Evolutionary conservation across 2,329 filamentous ascomycete genomes (phyloP).

Genomic region (Colletotrichum spaethianum): DNA sequence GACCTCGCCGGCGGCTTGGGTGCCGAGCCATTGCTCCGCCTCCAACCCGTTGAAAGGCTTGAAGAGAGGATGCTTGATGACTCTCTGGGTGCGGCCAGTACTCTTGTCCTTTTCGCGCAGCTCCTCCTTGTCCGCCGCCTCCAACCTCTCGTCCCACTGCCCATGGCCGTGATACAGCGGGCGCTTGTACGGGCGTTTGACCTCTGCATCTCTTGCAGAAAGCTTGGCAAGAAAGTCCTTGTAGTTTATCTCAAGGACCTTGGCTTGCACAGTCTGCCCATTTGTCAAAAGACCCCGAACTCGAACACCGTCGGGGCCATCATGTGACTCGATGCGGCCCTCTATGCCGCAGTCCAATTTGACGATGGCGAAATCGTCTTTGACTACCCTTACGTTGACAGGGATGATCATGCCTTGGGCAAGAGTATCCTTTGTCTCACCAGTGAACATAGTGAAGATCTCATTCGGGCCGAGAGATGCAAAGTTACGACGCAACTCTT

Average conservation of each 20-base stretch:
- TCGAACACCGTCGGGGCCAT: conserved; percentile 81
- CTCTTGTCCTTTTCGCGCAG: conserved; percentile 88
- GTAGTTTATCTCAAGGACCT: conserved; percentile 89
- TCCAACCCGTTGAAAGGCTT: conserved; percentile 92
- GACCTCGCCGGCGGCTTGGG: conserved; percentile 87
- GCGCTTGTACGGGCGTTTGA: conserved; percentile 80
- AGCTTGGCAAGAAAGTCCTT: conserved; percentile 88
- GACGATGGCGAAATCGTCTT: conserved; percentile 92
- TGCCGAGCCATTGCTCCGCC: conserved; percentile 93
- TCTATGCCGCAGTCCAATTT: conserved; percentile 96
- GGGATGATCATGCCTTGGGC: conserved; percentile 93
- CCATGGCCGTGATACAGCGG: conserved; percentile 80
- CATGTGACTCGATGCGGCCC: conserved; percentile 85
- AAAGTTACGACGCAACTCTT: conserved; percentile 91
- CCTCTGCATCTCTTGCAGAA: conserved; percentile 84
- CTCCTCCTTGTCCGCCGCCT: conserved; percentile 85
- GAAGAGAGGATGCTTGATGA: conserved; percentile 98
- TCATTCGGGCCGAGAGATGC: conserved; percentile 79
- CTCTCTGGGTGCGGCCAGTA: conserved; percentile 88
- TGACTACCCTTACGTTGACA: conserved; percentile 88
- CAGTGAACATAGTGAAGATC: conserved; percentile 96
- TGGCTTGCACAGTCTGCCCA: conserved; percentile 90
- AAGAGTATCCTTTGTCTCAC: conserved; percentile 88
- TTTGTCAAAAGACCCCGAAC: conserved; percentile 81
- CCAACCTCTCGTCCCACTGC: conserved; percentile 90